phyloP scores from a whole-genome alignment of 176 grass and related monocot species.

The Juncus effusus region DNA sequence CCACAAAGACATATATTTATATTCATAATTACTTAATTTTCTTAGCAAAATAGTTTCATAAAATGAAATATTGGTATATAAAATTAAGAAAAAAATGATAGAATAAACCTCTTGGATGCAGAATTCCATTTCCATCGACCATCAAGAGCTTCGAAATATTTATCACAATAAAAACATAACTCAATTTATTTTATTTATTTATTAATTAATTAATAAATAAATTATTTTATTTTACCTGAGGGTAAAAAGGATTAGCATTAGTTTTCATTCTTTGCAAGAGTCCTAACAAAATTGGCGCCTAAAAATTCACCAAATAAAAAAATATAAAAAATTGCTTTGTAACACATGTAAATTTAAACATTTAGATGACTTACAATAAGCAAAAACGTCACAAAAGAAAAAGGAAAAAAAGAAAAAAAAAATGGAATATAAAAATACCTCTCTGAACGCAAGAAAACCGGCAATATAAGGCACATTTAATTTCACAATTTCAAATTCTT shows the following conservation, averaged over 20 bases:
- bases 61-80: neutral
- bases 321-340: neutral
- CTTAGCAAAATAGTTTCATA: conserved; percentile 12
- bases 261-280: conserved; percentile 59
- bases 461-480: conserved; percentile 79
- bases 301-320: neutral
- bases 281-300: conserved; percentile 68
- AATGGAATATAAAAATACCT: conserved; percentile 29
- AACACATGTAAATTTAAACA: neutral
- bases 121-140: conserved; percentile 96
- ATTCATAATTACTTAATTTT: conserved; percentile 4
- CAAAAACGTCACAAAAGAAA: neutral
- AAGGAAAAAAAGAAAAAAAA: neutral
- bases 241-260: conserved; percentile 48
- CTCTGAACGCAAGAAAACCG: conserved; percentile 96
- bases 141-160: conserved; percentile 62
- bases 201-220: no score
- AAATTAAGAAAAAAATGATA: conserved; percentile 2
- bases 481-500: conserved; percentile 61
- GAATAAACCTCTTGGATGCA: conserved; percentile 75
- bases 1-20: conserved; percentile 7
- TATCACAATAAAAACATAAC: conserved; percentile 4
- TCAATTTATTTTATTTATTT: neutral
- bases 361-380: neutral
- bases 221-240: conserved; percentile 52